Evolutionary conservation across 768 basidiomycete species (phyloP), one percentile per base, ranked within the genome.

Genomic region (Mycena venus): DNA sequence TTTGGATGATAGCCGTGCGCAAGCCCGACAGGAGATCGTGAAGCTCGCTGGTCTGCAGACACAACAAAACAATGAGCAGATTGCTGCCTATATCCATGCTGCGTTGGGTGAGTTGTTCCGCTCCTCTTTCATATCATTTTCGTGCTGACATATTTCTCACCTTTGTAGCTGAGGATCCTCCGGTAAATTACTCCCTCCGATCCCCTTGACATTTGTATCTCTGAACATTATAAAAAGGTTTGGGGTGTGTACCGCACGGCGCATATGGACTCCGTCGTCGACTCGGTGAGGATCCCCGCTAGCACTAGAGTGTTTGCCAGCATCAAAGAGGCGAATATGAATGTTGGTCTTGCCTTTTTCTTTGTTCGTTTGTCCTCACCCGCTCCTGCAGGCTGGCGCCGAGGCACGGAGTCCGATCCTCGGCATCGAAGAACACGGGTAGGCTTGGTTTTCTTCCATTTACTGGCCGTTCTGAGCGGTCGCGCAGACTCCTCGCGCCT

Each of bases 21-120:
- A 79, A n/a, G 85, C 83, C 31, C 84, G 86, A 14, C 80, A 82
- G 27, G 84, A 88, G 38, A 85, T 92, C 34, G 82, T 86, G 1
- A 75, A 72, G 21, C 76, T 90, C 32, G 81, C 82, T 34, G 69
- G 75, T 29, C 77, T 79, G n/a, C 63, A 73, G 21, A 79, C 79
- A 7, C 73, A 78, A 6, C 79, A 83, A 40, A 79, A 76, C 17
- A 62, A 66, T 21, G 70, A 68, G 6, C 82, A 83, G 63, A 73
- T 90, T 36, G 84, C 88, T 84, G 78, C 34, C 6, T 88, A 88
- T 75, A 83, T 90, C 23, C 82, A 84, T 70, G 86, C 87, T 70
- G 91, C 90, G 17, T 81, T 92, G 59, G 79, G 87, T 87, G 73
- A 77, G 86, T 84, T 21, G 17, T 25, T 8, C 49, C 32, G 32